Base-by-base conservation (phyloP, 2,329 filamentous ascomycete species). In the Xylariomycetidae sp. region DNA sequence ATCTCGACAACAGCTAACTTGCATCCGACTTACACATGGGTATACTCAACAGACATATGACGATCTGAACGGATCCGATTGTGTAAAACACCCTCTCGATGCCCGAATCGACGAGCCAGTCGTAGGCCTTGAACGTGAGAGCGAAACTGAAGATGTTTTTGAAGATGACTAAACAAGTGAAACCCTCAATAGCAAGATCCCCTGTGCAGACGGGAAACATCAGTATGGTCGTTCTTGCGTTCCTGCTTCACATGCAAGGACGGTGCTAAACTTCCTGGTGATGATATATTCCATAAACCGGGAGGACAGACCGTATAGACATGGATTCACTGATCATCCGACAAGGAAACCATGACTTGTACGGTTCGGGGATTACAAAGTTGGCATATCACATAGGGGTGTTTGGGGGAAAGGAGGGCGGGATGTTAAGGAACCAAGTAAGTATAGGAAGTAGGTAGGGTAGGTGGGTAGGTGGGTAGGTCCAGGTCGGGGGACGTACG, bases 71-170 rank as follows among this genome's bases (percentile, higher is more conserved):
- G 22, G 78, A 83, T 2, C 77, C 81, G 29, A 95, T 73, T 14
- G 76, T 72, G 34, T 84, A 71, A 61, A 96, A 90, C 1, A 64
- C 67, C 5, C 59, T 57, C 29, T 72, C 69, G 39, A 78, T 74
- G n/a, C 81, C 76, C 2, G 77, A 77, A 1, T 63, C 45, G 8
- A 83, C 70, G 16, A 95, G 70, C 89, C 90, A 96, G 37, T 88
- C 70, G 50, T 87, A 94, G 1, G 87, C 88, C 46, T 77, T 83
- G 57, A 82, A 94, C 0, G 89, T 94, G 36, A 96, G 66, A 6
- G 80, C 77, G 50, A 94, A 96, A 42, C 82, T 85, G 64, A 96
- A 94, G 42, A 96, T 74, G 61, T 96, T 95, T 63, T 96, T 96
- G 70, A 96, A 95, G 34, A 95, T 81, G 44, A 95, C 74, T 57